Evolutionary conservation across 129 eudicot species (phyloP).

Genomic region (Lactuca sativa): DNA sequence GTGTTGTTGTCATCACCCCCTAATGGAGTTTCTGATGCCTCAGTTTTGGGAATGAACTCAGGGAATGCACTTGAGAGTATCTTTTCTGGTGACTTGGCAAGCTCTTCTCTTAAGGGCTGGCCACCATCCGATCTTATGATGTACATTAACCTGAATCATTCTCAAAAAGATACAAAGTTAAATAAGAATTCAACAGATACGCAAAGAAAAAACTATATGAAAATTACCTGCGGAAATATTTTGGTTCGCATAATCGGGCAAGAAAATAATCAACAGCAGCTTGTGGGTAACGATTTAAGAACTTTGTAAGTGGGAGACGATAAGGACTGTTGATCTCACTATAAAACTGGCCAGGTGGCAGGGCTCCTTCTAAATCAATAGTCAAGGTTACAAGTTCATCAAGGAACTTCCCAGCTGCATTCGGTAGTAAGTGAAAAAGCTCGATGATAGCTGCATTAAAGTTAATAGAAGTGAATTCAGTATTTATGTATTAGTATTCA

Average conservation of each 20-base stretch:
- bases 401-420: constrained; percentile 96
- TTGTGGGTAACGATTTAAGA: constrained; percentile 82
- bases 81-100: constrained; percentile 92
- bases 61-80: constrained; percentile 88
- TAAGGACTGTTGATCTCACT: constrained; percentile 99
- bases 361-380: constrained; percentile 88
- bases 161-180: constrained; percentile 21
- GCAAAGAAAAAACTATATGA: not conserved
- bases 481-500: not conserved
- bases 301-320: constrained; percentile 91
- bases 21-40: constrained; percentile 47
- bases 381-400: constrained; percentile 96
- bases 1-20: constrained; percentile 50
- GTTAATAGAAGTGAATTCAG: not conserved
- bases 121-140: constrained; percentile 98
- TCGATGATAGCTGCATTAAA: constrained; percentile 90
- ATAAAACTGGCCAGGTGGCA: constrained; percentile 91
- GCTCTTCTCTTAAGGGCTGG: constrained; percentile 97
- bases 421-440: constrained; percentile 94
- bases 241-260: constrained; percentile 84
- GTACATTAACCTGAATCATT: constrained; percentile 79
- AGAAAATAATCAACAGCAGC: constrained; percentile 96
- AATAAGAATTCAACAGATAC: constrained; percentile 3
- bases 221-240: constrained; percentile 82
- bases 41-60: constrained; percentile 60